Evolutionary conservation across 257 asterid species (phyloP).

Genomic region (Nicotiana benthamiana): DNA sequence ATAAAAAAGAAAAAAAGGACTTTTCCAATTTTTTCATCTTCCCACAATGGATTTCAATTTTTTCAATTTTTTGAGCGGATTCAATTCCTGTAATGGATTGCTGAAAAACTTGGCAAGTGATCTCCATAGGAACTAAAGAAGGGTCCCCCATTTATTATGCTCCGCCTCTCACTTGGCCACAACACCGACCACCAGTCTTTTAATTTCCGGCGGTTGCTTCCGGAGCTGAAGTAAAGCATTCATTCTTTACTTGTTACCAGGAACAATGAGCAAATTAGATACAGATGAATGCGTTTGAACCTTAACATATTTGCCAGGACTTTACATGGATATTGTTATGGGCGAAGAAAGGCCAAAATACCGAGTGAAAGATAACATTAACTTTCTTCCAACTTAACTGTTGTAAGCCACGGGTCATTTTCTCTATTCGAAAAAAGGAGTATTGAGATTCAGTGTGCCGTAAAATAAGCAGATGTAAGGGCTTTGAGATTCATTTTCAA

Average conservation of each 20-base stretch:
- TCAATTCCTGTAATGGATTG: too few species aligned
- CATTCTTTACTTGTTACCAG: constrained; percentile 64
- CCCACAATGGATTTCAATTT: too few species aligned
- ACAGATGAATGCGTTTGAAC: not conserved
- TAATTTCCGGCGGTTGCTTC: too few species aligned
- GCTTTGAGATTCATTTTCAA: not conserved
- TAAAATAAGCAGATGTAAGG: not conserved
- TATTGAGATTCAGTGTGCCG: not conserved
- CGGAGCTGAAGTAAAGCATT: too few species aligned
- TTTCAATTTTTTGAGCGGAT: too few species aligned
- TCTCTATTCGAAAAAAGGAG: constrained; percentile 43
- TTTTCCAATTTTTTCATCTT: too few species aligned
- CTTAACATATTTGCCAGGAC: not conserved
- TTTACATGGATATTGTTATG: constrained; percentile 80
- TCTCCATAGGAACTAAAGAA: too few species aligned
- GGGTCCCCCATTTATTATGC: too few species aligned
- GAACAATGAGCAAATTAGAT: not conserved
- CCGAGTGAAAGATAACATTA: constrained; percentile 78
- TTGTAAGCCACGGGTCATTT: constrained; percentile 77
- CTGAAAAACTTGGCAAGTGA: too few species aligned
- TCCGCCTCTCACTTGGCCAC: too few species aligned
- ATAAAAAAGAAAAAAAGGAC: too few species aligned
- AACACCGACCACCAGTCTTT: too few species aligned
- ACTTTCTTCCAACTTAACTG: constrained; percentile 76
- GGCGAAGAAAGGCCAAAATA: constrained; percentile 82